A percentile compares a stretch with the other conserved stretches of the same genome.
phyloP scores from a whole-genome alignment of 257 asterid genomes.

The Rehmannia glutinosa region DNA sequence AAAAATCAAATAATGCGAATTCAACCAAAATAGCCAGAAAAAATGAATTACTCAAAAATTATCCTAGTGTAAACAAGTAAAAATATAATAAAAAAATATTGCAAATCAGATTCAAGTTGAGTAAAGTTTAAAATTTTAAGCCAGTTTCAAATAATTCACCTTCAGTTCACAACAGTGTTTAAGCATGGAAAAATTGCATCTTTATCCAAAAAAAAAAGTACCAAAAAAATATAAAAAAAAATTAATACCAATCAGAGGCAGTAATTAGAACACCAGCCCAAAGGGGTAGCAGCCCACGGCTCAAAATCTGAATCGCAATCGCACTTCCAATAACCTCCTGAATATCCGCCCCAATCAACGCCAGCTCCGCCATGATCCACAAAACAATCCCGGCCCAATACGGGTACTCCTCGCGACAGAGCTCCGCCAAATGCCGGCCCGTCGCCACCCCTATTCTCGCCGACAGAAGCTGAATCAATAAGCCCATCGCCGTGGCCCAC shows the following conservation, averaged over 20 bases:
- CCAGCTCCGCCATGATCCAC: slow-evolving; percentile 95
- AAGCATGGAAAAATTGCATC: not conserved
- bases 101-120: no score
- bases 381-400: slow-evolving; percentile 70
- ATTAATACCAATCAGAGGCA: slow-evolving; percentile 78
- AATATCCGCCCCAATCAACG: slow-evolving; percentile 91
- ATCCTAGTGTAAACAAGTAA: not conserved
- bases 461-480: slow-evolving; percentile 76
- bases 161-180: slow-evolving; percentile 5
- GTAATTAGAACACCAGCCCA: slow-evolving; percentile 93
- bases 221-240: not conserved
- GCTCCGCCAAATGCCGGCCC: slow-evolving; percentile 92
- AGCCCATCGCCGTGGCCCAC: slow-evolving; percentile 94
- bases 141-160: no score
- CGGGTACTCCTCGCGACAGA: slow-evolving; percentile 88
- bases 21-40: not conserved
- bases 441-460: slow-evolving; percentile 89
- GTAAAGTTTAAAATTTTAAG: no score
- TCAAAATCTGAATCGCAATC: slow-evolving; percentile 83
- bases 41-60: not conserved
- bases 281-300: slow-evolving; percentile 67
- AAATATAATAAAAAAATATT: not conserved
- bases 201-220: not conserved
- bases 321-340: slow-evolving; percentile 99
- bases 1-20: not conserved